Evolutionary conservation across 2,329 filamentous ascomycete genomes (phyloP), one percentile per base, ranked within the genome.

Genomic region (Nothomitra cinnamomea): DNA sequence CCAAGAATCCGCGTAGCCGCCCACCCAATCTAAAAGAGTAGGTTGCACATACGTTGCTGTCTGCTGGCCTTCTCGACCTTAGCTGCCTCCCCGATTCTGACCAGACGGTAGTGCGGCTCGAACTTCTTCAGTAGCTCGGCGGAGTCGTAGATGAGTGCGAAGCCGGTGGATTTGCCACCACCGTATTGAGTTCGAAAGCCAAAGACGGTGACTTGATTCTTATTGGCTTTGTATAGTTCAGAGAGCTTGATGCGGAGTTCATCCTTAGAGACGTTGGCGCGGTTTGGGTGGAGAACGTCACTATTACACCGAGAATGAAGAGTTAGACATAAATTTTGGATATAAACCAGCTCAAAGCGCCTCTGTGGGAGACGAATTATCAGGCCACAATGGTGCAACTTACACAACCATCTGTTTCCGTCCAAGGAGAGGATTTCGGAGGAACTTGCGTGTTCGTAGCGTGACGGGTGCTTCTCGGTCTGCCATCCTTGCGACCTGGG

Each of bases 321-420:
- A 24, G 25, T 49, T 10, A 32, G 22, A 45, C 17, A 4, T 5
- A 13, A 19, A 4, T 19, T 13, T 45, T 10, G 4, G 5, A 32
- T 32, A 32, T 32, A 32, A 10, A 32, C 10, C 28, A 10, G 10
- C 28, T 32, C 28, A 32, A 32, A 32, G 28, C 28, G 41, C 41
- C 4, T 4, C 41, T 19, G 41, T 13, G 17, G 13, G 17, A 13
- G 41, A 4, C 5, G 28, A 17, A 32, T 2, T 13, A 15, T 21
- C 5, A 24, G 41, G 42, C 13, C 15, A 25, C n/a, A 5, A 13
- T 13, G 21, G 38, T 32, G 13, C 53, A 64, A 83, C 85, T 82
- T 87, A 95, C 90, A 95, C 86, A 76, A 95, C 90, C 87, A 96
- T 95, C 84, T 96, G 90, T 82, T 94, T 95, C 74, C 90, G 86